These are phyloP conservation scores for Phytophthora sp. DNA, from an alignment of 352 stramenopile species.

Conservation along the genomic window DNA sequence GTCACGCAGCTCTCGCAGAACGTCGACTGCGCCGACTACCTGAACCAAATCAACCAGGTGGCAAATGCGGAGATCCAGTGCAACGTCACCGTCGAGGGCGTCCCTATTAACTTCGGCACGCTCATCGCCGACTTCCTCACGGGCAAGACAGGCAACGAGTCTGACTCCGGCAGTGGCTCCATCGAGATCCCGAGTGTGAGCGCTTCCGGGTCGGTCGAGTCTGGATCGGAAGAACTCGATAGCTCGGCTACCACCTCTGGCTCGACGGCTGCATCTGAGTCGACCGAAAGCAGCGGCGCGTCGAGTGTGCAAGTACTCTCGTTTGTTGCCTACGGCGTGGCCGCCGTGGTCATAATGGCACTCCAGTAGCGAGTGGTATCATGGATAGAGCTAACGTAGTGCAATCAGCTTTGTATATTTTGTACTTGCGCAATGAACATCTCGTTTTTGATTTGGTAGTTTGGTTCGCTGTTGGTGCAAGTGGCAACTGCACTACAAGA, in stretches of 20 bases:
- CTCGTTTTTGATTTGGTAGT: slow-evolving; percentile 12
- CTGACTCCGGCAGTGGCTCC: slow-evolving; percentile 43
- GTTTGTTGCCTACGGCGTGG: slow-evolving; percentile 28
- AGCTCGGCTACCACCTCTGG: slow-evolving; percentile 17
- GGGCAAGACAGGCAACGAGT: slow-evolving; percentile 71
- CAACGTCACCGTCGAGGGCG: slow-evolving; percentile 53
- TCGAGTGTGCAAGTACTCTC: slow-evolving; percentile 13
- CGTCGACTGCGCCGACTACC: slow-evolving; percentile 63
- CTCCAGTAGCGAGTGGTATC: slow-evolving; percentile 22
- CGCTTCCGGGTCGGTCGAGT: slow-evolving; percentile 22
- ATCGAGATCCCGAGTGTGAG: slow-evolving; percentile 37
- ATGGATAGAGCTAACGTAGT: slow-evolving; percentile 35
- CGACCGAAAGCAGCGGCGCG: slow-evolving; percentile 3
- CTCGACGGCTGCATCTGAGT: slow-evolving; percentile 21
- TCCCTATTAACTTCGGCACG: slow-evolving; percentile 50
- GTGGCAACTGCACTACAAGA: too few species aligned
- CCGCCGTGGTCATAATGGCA: slow-evolving; percentile 18
- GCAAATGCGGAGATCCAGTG: slow-evolving; percentile 70
- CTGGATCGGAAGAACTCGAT: slow-evolving; percentile 20
- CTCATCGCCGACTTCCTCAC: slow-evolving; percentile 67
- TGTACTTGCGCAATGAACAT: slow-evolving; percentile 19
- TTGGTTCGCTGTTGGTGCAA: too few species aligned
- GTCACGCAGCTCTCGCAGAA: slow-evolving; percentile 59
- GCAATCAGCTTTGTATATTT: slow-evolving; percentile 5
- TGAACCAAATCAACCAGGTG: slow-evolving; percentile 77